Conservation (phyloP, 805 yeast species). For the Metschnikowia picachoensis region DNA sequence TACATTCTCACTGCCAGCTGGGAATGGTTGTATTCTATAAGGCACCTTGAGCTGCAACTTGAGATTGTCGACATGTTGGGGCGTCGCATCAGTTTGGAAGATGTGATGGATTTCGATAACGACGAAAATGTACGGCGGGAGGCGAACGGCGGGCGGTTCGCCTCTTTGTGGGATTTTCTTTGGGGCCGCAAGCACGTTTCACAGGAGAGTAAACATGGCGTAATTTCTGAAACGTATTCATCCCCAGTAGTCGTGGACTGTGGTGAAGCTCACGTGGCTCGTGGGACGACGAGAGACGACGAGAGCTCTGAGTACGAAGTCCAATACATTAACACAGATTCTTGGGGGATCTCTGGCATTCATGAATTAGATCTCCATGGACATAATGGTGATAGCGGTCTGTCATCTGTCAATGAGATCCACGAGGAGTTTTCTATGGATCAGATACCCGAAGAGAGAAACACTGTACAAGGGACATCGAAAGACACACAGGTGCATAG, state of each 20-base stretch:
- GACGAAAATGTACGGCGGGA: slow-evolving; percentile 25
- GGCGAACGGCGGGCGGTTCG: slow-evolving; percentile 30
- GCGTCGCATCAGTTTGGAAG: slow-evolving; percentile 49
- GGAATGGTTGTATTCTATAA: slow-evolving; percentile 64
- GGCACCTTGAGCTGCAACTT: slow-evolving; percentile 43
- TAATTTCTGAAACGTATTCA: background rate
- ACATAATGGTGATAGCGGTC: too few relatives aligned
- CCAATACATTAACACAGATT: slow-evolving; percentile 27
- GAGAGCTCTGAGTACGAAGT: slow-evolving; percentile 20
- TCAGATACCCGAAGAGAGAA: too few relatives aligned
- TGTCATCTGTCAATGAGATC: too few relatives aligned
- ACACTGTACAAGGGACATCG: too few relatives aligned
- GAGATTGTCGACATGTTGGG: slow-evolving; percentile 63
- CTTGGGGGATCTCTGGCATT: slow-evolving; percentile 14
- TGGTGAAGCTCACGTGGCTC: background rate
- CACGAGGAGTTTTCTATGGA: too few relatives aligned
- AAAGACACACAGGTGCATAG: too few relatives aligned
- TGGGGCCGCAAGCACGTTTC: background rate
- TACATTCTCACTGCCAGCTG: slow-evolving; percentile 52
- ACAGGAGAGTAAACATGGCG: background rate
- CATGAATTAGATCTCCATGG: too few relatives aligned
- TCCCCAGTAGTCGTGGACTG: slow-evolving; percentile 3
- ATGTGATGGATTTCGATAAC: slow-evolving; percentile 21
- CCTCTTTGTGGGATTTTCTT: slow-evolving; percentile 14
- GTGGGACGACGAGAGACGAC: background rate